Conservation (phyloP, 2,329 filamentous ascomycete genomes). For the Nigrograna mackinnonii region DNA sequence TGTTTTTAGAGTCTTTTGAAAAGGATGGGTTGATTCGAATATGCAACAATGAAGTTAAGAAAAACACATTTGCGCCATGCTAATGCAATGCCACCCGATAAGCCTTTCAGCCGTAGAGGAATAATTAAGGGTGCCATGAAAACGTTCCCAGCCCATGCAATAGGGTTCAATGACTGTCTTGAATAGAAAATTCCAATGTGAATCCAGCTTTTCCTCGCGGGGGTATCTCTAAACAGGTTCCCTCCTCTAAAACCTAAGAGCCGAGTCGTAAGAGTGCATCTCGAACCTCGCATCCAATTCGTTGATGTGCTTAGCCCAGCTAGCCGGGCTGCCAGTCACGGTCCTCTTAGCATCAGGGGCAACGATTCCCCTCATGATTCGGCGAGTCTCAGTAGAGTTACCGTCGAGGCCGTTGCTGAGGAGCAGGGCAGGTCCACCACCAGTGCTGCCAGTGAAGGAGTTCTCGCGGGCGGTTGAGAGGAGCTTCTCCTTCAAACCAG, state of each 20-base stretch:
- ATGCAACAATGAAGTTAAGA: neutral
- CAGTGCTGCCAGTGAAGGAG: slow-evolving; percentile 30
- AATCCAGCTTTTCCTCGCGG: neutral
- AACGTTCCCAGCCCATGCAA: neutral
- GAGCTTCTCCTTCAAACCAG: slow-evolving; percentile 49
- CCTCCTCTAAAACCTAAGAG: slow-evolving; percentile 27
- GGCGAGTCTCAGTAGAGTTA: slow-evolving; percentile 14
- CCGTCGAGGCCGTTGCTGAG: slow-evolving; percentile 43
- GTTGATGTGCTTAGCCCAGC: slow-evolving; percentile 25
- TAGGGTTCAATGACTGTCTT: neutral
- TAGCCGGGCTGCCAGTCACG: slow-evolving; percentile 28
- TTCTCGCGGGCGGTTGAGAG: slow-evolving; percentile 31
- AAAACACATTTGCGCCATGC: neutral
- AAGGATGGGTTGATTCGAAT: too few species aligned
- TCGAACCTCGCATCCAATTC: slow-evolving; percentile 28
- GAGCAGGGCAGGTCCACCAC: slow-evolving; percentile 35
- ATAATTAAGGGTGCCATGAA: neutral
- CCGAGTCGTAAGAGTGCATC: slow-evolving; percentile 28
- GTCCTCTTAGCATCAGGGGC: slow-evolving; percentile 15
- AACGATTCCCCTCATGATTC: slow-evolving; percentile 34
- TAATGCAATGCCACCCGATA: neutral
- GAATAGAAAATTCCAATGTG: neutral
- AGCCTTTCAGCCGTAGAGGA: neutral
- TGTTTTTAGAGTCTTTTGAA: too few species aligned
- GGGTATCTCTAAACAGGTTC: neutral